Evolutionary conservation across 257 asterid genomes (phyloP).

Genomic region (Nicotiana sylvestris): DNA sequence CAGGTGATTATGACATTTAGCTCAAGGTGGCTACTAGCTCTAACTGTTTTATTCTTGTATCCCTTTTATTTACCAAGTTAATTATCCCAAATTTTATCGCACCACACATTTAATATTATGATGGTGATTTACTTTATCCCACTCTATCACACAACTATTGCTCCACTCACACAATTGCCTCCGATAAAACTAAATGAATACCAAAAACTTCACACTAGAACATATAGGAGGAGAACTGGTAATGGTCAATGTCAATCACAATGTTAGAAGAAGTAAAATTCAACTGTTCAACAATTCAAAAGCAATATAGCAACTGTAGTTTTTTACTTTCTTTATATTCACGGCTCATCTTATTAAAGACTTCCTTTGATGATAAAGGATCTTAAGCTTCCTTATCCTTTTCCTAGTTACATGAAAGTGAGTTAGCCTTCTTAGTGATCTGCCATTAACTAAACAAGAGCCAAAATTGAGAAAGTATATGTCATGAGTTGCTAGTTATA

Average conservation of each 20-base stretch:
- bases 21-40: background rate
- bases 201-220: background rate
- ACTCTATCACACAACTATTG: too few species aligned
- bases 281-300: background rate
- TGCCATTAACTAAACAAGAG: too few species aligned
- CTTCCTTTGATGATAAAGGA: too few species aligned
- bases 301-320: background rate
- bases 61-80: background rate
- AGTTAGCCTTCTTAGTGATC: too few species aligned
- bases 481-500: too few species aligned
- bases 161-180: background rate
- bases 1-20: constrained; percentile 37
- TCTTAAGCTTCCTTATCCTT: too few species aligned
- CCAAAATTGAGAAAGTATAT: too few species aligned
- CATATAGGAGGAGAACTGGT: background rate
- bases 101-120: too few species aligned
- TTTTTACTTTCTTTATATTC: too few species aligned
- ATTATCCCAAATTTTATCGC: background rate
- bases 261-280: background rate
- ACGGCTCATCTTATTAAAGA: background rate
- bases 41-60: background rate
- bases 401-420: too few species aligned
- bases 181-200: background rate
- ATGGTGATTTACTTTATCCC: too few species aligned
- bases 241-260: background rate